Evolutionary conservation across 345 rosid genomes (phyloP), one percentile per base, ranked within the genome.

Genomic region (thale cress (Arabidopsis thaliana)): DNA sequence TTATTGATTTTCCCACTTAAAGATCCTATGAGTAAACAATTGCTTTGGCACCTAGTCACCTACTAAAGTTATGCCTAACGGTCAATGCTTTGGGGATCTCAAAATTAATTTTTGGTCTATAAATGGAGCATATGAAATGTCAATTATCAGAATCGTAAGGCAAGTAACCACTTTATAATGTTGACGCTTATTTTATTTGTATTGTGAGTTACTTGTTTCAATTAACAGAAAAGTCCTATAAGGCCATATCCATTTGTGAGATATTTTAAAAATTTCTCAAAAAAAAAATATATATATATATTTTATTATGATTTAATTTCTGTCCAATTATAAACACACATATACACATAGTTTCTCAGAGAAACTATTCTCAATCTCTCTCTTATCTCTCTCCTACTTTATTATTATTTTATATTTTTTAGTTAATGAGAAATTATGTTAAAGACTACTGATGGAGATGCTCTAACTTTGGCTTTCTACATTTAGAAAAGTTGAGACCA

Each of bases 1-100:
- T 72, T 13, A 37, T 51, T 51, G 14, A 13, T 38, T 57, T 74
- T 58, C 56, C 56, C 28, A 66, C 72, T 58, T 57, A 65, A 65
- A 65, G 65, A 56, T 64, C 8, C 7, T 64, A 9, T 45, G 72
- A 57, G 32, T 73, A 2, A 56, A 24, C 32, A 55, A 40, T 37
- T 74, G 78, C 42, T 59, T 75, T 45, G 28, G 22, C 33, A 50
- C 61, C 53, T 55, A 16, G 20, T 16, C 20, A 16, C 20, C 20
- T 16, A 16, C 20, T 16, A 40, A 55, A 49, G 7, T 50, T 45
- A 49, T 28, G 55, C 69, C 69, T 52, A 62, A 63, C 22, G 22
- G 66, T 65, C 78, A 74, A 65, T 22, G 72, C 59, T 57, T 40
- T 14, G 5, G 12, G 30, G 8, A 55, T 25, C 10, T 38, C 2